A percentile compares a stretch with the other conserved stretches of the same genome.
phyloP scores from a whole-genome alignment of 1,139 yeast species.

The Meyerozyma elateridarum region DNA sequence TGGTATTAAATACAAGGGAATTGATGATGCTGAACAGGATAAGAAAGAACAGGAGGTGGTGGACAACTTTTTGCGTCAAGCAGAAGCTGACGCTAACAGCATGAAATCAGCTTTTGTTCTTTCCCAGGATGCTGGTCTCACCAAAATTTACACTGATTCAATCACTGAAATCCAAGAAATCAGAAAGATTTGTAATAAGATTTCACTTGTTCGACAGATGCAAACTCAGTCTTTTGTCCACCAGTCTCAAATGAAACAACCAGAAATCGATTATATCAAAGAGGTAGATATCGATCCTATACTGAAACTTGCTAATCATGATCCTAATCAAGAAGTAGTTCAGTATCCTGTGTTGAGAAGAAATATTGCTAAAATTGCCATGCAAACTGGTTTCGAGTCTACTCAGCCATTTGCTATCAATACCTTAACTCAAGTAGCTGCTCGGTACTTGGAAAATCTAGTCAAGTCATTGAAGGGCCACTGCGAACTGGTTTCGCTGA shows the following conservation, averaged over 20 bases:
- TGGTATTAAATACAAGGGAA: slow-evolving; percentile 50
- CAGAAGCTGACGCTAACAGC: slow-evolving; percentile 24
- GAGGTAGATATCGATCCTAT: slow-evolving; percentile 77
- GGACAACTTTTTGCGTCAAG: slow-evolving; percentile 30
- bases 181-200: slow-evolving; percentile 81
- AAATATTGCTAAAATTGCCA: slow-evolving; percentile 71
- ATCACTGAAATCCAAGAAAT: slow-evolving; percentile 82
- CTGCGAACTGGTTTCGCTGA: slow-evolving; percentile 57
- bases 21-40: slow-evolving; percentile 44
- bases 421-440: slow-evolving; percentile 79
- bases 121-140: slow-evolving; percentile 51
- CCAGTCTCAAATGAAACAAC: slow-evolving; percentile 68
- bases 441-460: slow-evolving; percentile 69
- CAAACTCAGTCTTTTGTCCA: slow-evolving; percentile 79
- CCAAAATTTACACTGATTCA: slow-evolving; percentile 57
- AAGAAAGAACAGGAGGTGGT: slow-evolving; percentile 47
- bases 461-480: slow-evolving; percentile 69
- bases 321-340: slow-evolving; percentile 49
- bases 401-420: slow-evolving; percentile 77
- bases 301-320: slow-evolving; percentile 69
- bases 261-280: slow-evolving; percentile 55
- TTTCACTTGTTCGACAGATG: slow-evolving; percentile 84
- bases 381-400: slow-evolving; percentile 92
- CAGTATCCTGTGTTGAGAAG: slow-evolving; percentile 66
- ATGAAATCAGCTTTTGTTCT: slow-evolving; percentile 28